Percentiles rank a stretch among this genome's conserved stretches.
Evolutionary conservation across 2,329 filamentous ascomycete species (phyloP).

Genomic region (Colletotrichum sublineola): DNA sequence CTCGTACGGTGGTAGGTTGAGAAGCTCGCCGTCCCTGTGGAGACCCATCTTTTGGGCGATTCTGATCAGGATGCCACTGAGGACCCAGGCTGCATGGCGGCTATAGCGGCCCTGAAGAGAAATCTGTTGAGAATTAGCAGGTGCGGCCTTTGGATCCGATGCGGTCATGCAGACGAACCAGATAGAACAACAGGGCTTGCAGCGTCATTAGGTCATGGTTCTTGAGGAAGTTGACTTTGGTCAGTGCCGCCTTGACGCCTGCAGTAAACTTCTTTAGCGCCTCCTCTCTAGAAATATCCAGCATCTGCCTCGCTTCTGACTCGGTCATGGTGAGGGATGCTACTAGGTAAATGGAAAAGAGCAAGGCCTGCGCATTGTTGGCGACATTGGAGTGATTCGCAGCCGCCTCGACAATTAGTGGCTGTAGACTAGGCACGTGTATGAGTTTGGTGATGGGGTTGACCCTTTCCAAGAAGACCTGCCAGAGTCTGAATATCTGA

Average conservation of each 20-base stretch:
- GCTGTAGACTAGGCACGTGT: conserved; percentile 78
- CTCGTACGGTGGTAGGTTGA: conserved; percentile 72
- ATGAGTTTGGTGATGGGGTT: conserved; percentile 81
- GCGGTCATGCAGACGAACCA: conserved; percentile 55
- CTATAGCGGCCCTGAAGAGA: conserved; percentile 71
- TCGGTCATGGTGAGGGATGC: conserved; percentile 48
- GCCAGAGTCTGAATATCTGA: conserved; percentile 80
- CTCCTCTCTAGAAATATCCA: conserved; percentile 63
- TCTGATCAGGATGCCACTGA: conserved; percentile 72
- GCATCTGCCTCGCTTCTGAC: conserved; percentile 66
- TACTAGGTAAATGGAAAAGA: conserved; percentile 44
- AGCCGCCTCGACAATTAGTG: conserved; percentile 73
- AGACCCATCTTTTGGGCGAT: conserved; percentile 78
- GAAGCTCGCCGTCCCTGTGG: conserved; percentile 70
- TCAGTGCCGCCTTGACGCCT: conserved; percentile 64
- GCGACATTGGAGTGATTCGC: conserved; percentile 67
- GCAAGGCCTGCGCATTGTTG: conserved; percentile 49
- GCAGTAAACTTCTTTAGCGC: conserved; percentile 66
- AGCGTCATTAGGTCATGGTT: conserved; percentile 70
- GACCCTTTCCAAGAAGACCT: conserved; percentile 79
- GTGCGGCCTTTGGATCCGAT: neutral
- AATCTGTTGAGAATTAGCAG: conserved; percentile 54
- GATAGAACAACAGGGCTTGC: conserved; percentile 70
- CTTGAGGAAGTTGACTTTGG: conserved; percentile 68
- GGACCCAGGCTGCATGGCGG: conserved; percentile 70